A percentile compares a stretch with the other conserved stretches of the same genome.
Evolutionary conservation across 78 protist species (phyloP).

Genomic region (Emiliania huxleyi): DNA sequence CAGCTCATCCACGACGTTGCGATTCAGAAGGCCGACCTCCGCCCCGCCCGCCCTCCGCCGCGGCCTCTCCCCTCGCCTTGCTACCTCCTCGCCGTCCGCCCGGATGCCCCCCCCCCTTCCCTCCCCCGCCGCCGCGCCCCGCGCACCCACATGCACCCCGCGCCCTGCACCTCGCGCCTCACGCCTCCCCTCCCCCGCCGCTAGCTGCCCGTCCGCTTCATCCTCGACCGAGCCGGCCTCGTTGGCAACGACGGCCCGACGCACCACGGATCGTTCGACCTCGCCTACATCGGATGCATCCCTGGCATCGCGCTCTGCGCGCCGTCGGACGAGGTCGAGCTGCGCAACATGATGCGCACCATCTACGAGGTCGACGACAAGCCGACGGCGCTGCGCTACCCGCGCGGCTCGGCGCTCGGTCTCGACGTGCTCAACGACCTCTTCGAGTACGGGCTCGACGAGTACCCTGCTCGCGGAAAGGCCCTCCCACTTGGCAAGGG

Average conservation of each 20-base stretch:
- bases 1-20: neutral
- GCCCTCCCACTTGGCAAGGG: constrained; percentile 35
- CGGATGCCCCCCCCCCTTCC: no score
- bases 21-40: no score
- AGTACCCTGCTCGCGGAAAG: neutral
- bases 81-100: neutral
- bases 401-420: constrained; percentile 27
- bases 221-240: constrained; percentile 47
- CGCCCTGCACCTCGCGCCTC: no score
- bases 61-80: no score
- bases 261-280: constrained; percentile 50
- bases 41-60: no score
- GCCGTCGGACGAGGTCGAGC: constrained; percentile 47
- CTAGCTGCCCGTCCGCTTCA: constrained; percentile 45
- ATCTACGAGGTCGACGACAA: neutral
- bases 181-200: constrained; percentile 11
- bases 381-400: neutral
- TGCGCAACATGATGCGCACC: neutral
- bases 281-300: constrained; percentile 37
- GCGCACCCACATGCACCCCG: no score
- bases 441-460: constrained; percentile 25
- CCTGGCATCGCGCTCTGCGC: constrained; percentile 39
- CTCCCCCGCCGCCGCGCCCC: no score
- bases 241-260: constrained; percentile 44
- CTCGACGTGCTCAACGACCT: constrained; percentile 16